Evolutionary conservation across 164 flowering plant genomes (phyloP).

Genomic region (Platanus orientalis): DNA sequence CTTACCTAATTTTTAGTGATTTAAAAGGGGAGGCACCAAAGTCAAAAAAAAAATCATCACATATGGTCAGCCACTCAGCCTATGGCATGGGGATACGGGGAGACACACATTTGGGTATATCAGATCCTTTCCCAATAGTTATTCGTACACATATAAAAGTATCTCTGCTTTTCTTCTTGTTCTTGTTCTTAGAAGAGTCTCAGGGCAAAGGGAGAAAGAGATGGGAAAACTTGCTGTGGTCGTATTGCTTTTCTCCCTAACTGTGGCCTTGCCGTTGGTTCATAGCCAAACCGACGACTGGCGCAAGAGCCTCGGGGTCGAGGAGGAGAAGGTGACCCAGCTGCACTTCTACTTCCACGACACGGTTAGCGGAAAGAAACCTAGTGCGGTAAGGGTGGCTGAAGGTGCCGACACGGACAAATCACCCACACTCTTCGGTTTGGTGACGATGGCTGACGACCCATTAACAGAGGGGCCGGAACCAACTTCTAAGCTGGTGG

Average conservation of each 20-base stretch:
- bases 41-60: too few relatives aligned
- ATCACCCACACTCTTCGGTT: slow-evolving; percentile 13
- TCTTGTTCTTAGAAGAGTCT: too few relatives aligned
- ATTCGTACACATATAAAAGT: too few relatives aligned
- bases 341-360: too few relatives aligned
- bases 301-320: not conserved
- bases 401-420: not conserved
- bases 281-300: not conserved
- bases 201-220: not conserved
- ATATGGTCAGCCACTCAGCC: too few relatives aligned
- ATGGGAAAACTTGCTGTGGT: not conserved
- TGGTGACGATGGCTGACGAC: slow-evolving; percentile 13
- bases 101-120: too few relatives aligned
- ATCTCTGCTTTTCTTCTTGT: too few relatives aligned
- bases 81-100: too few relatives aligned
- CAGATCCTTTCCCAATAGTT: too few relatives aligned
- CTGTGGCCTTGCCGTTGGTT: not conserved
- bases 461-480: slow-evolving; percentile 3
- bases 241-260: not conserved
- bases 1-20: too few relatives aligned
- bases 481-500: slow-evolving; percentile 13
- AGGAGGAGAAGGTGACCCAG: not conserved
- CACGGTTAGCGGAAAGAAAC: slow-evolving; percentile 5
- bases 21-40: too few relatives aligned
- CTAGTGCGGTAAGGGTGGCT: slow-evolving; percentile 10